These are phyloP conservation scores for Crucibulum laeve DNA, from an alignment of 768 basidiomycete species.

Conservation along the genomic window DNA sequence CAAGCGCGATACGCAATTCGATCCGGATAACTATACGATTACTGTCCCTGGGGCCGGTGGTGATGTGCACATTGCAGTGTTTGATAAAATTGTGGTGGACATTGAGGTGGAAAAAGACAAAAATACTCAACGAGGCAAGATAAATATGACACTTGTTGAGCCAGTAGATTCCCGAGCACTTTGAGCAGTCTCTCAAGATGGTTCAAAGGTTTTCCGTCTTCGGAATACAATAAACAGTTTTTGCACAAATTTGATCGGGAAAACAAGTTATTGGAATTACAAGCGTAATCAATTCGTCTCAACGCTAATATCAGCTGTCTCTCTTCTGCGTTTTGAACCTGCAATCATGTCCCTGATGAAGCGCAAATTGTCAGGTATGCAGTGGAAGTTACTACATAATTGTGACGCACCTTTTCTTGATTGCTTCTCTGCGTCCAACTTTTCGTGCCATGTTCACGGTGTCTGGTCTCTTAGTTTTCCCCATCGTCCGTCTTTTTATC, in stretches of 20 bases:
- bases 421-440: constrained; percentile 64
- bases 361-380: not conserved
- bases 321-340: constrained; percentile 64
- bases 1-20: constrained; percentile 85
- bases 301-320: too few relatives aligned
- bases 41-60: constrained; percentile 47
- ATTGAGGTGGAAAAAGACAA: constrained; percentile 93
- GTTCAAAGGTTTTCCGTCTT: too few relatives aligned
- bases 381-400: not conserved
- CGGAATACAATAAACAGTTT: too few relatives aligned
- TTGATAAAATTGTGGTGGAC: constrained; percentile 89
- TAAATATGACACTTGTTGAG: constrained; percentile 74
- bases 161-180: constrained; percentile 73
- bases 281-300: too few relatives aligned
- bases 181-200: too few relatives aligned
- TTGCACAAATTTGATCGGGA: too few relatives aligned
- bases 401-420: constrained; percentile 60
- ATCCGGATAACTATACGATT: constrained; percentile 87
- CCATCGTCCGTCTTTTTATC: constrained; percentile 81
- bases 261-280: too few relatives aligned
- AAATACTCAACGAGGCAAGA: constrained; percentile 87
- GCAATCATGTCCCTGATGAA: constrained; percentile 69
- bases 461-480: constrained; percentile 77
- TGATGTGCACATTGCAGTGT: constrained; percentile 72
- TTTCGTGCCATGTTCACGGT: constrained; percentile 65